Evolutionary conservation across 177 flowering plant genomes (phyloP), one percentile per base, ranked within the genome.

Genomic region (Telopea speciosissima): DNA sequence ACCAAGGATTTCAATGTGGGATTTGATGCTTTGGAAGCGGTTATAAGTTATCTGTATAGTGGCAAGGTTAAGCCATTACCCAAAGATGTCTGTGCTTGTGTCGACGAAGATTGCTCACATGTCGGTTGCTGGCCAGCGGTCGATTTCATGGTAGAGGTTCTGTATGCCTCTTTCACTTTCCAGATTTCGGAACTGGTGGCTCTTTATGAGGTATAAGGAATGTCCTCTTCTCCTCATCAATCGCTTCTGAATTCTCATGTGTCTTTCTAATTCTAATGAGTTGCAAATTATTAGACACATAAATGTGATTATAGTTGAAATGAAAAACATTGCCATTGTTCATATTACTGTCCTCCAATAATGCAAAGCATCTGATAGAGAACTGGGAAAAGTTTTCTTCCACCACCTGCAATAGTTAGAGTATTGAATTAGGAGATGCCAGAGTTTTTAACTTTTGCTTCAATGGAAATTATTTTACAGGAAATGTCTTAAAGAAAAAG

Each of bases 51-150:
- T 67, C 62, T 90, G 79, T 90, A 90, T 72, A 80, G 81, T 72
- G 96, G 96, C 33, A 86, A 74, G 63, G 87, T 83, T 62, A 80
- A 72, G 66, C 66, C 79, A 23, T 61, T 77, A 67, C 81, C 83
- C 3, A 78, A 66, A 63, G 84, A 66, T 16, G 86, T 81, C 31
- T 85, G 87, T 68, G 73, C 56, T 14, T 90, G 96, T 68, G 91
- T 81, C 3, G 96, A 90, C 69, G 88, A 89, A 2, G 84, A 79
- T 16, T 94, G 97, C 72, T 64, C 33, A 17, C 97, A 94, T 65
- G 75, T 75, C 17, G 92, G 86, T 8, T 92, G 98, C 67, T 70
- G 90, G 59, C 97, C 98, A 0, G 87, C 81, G 0, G 79, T 94
- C 22, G 89, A 86, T 71, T 89, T 84, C 70, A 44, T 85, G 83